Evolutionary conservation across 2,329 filamentous ascomycete species (phyloP).

Genomic region (Annulohypoxylon truncatum): DNA sequence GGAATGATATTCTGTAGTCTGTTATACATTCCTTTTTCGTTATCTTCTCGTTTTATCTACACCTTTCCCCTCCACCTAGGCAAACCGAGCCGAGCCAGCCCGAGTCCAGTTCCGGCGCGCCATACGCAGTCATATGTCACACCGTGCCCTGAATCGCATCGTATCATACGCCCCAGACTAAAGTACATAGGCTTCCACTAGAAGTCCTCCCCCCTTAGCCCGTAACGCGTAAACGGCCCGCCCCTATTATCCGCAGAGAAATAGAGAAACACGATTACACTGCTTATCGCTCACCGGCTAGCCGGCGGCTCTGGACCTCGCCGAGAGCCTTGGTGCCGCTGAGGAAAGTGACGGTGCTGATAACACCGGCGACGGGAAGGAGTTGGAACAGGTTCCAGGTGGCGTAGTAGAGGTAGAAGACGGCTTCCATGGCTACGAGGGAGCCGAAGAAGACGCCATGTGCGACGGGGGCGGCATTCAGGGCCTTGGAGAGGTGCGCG

Average conservation of each 20-base stretch:
- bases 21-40: conserved; percentile 24
- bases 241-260: not conserved
- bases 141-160: not conserved
- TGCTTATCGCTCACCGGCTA: conserved; percentile 71
- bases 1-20: not conserved
- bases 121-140: not conserved
- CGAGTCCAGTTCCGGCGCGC: not conserved
- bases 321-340: conserved; percentile 91
- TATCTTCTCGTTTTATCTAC: conserved; percentile 22
- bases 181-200: not conserved
- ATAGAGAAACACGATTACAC: not conserved
- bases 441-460: conserved; percentile 89
- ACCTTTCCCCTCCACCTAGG: not conserved
- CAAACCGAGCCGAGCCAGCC: not conserved
- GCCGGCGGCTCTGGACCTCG: conserved; percentile 88
- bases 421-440: conserved; percentile 85
- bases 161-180: not conserved
- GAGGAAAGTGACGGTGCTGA: conserved; percentile 79
- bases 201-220: not conserved
- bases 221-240: not conserved
- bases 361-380: conserved; percentile 76
- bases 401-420: conserved; percentile 95
- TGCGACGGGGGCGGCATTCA: conserved; percentile 80
- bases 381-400: conserved; percentile 92
- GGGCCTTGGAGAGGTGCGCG: conserved; percentile 78